Conservation (phyloP, 1,139 yeast species). For the Blastobotrys indianensis region DNA sequence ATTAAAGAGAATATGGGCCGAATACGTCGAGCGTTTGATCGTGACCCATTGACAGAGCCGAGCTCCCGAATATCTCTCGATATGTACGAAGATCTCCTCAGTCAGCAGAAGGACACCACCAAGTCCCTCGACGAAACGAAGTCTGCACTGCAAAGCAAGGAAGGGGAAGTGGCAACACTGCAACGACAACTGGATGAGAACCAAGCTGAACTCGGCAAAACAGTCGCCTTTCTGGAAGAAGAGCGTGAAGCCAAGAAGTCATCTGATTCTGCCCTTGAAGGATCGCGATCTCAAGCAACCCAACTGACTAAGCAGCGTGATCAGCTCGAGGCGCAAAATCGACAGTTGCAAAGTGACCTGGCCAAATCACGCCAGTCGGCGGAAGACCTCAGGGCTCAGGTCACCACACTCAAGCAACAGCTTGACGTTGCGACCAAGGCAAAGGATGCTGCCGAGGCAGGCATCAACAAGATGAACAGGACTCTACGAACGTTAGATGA, state of each 20-base stretch:
- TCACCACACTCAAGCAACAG: slow-evolving; percentile 37
- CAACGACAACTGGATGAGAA: slow-evolving; percentile 9
- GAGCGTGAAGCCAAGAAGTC: slow-evolving; percentile 17
- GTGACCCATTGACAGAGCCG: slow-evolving; percentile 71
- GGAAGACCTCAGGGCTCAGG: slow-evolving; percentile 30
- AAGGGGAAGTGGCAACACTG: slow-evolving; percentile 12
- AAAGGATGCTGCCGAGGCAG: slow-evolving; percentile 72
- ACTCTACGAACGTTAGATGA: slow-evolving; percentile 65
- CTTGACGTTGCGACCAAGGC: slow-evolving; percentile 40
- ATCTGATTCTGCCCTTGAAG: slow-evolving; percentile 14
- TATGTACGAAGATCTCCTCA: slow-evolving; percentile 58
- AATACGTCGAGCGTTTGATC: slow-evolving; percentile 63
- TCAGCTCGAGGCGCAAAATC: slow-evolving; percentile 16
- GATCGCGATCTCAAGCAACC: slow-evolving; percentile 6
- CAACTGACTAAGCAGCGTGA: slow-evolving; percentile 10
- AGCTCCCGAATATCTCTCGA: slow-evolving; percentile 60
- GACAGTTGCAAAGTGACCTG: slow-evolving; percentile 16
- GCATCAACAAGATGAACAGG: slow-evolving; percentile 84
- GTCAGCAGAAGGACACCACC: slow-evolving; percentile 37
- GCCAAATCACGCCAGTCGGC: slow-evolving; percentile 18
- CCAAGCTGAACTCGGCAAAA: slow-evolving; percentile 5
- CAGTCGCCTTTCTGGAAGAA: slow-evolving; percentile 6
- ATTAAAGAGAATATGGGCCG: slow-evolving; percentile 67
- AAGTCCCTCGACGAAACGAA: slow-evolving; percentile 29
- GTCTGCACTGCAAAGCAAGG: slow-evolving; percentile 19